Conservation (phyloP, 345 rosid species). For the Sonneratia alba region DNA sequence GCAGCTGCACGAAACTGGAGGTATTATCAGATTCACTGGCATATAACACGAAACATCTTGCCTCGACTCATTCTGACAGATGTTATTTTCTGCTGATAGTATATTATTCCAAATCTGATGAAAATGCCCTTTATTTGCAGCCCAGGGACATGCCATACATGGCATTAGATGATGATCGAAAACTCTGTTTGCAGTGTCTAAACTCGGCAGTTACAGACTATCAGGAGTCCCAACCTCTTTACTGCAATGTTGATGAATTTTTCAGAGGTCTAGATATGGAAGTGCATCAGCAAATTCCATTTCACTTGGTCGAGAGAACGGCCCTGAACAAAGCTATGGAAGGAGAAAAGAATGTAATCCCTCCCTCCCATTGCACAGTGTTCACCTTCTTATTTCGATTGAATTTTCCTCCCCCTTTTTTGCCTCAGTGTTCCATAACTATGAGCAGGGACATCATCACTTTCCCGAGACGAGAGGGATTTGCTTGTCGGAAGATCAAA, state of each 20-base stretch:
- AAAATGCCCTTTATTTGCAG: not conserved
- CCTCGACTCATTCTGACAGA: not conserved
- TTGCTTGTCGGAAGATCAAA: constrained; percentile 64
- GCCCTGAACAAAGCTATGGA: constrained; percentile 24
- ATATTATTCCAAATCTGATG: not conserved
- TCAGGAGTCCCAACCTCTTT: not conserved
- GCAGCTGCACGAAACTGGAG: constrained; percentile 96
- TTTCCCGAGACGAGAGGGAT: constrained; percentile 92
- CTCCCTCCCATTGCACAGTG: not conserved
- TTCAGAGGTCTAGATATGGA: not conserved
- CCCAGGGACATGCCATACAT: constrained; percentile 20
- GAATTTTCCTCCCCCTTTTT: not conserved
- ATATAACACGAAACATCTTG: not conserved
- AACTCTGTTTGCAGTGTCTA: constrained; percentile 32
- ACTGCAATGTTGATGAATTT: not conserved
- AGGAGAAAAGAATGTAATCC: constrained; percentile 14
- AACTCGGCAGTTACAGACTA: constrained; percentile 14
- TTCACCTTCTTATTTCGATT: not conserved
- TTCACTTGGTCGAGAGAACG: constrained; percentile 2
- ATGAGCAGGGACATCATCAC: constrained; percentile 61
- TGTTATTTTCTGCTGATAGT: not conserved
- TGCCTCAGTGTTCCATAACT: not conserved
- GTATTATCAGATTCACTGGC: constrained; percentile 26
- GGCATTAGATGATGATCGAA: constrained; percentile 40
- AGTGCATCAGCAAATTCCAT: not conserved